Conservation (phyloP, 352 stramenopile genomes). For the Pythium oligandrum region DNA sequence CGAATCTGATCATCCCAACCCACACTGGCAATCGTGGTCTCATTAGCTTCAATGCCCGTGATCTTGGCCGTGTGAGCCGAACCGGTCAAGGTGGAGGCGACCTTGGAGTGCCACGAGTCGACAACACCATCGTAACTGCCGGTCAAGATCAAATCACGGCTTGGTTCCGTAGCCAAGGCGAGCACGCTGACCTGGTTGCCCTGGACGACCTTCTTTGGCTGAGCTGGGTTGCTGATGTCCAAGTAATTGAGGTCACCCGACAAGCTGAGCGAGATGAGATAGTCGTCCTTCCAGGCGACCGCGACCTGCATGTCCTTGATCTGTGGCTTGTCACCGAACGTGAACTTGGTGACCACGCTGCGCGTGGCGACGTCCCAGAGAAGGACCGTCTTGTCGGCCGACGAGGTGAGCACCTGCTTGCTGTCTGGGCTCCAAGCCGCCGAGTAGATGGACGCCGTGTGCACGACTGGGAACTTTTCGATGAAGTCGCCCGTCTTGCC, state of each 20-base stretch:
- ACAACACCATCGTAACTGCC: constrained; percentile 94
- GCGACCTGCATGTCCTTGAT: constrained; percentile 85
- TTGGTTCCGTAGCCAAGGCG: constrained; percentile 74
- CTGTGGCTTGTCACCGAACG: constrained; percentile 58
- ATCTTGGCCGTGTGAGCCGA: constrained; percentile 71
- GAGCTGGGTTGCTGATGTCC: constrained; percentile 51
- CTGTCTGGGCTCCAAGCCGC: constrained; percentile 91
- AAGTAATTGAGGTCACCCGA: constrained; percentile 85
- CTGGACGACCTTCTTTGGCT: constrained; percentile 81
- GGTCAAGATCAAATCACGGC: constrained; percentile 81
- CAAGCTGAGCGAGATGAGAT: constrained; percentile 79
- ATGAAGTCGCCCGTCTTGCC: constrained; percentile 86
- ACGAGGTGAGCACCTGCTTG: constrained; percentile 91
- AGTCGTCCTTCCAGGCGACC: constrained; percentile 66
- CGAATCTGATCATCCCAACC: constrained; percentile 91
- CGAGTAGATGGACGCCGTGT: constrained; percentile 94
- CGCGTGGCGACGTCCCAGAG: constrained; percentile 85
- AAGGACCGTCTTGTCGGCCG: constrained; percentile 95
- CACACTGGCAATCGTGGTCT: constrained; percentile 69
- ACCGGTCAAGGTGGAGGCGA: constrained; percentile 35
- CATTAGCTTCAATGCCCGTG: constrained; percentile 66
- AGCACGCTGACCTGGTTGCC: constrained; percentile 91
- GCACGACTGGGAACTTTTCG: constrained; percentile 71
- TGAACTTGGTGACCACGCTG: constrained; percentile 79
- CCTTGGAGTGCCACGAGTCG: constrained; percentile 82